These are phyloP conservation scores for Suhomyces choctaworum DNA, from an alignment of 1,139 yeast species.

Conservation along the genomic window DNA sequence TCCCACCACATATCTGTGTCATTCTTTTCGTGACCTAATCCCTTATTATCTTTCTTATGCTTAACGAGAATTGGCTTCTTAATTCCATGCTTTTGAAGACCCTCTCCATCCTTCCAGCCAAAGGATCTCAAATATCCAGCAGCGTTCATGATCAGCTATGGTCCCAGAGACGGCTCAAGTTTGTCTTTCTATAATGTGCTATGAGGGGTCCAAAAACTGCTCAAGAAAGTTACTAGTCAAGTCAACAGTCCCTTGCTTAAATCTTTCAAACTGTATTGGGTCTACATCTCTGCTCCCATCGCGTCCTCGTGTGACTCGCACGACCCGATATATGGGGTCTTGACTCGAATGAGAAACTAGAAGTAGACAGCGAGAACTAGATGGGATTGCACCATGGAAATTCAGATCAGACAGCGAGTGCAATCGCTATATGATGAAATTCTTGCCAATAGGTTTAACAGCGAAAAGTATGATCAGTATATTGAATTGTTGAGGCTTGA, in stretches of 20 bases:
- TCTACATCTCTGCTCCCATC: no score
- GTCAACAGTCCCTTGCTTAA: no score
- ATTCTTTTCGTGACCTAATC: conserved; percentile 71
- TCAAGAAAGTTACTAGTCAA: no score
- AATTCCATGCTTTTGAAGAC: conserved; percentile 75
- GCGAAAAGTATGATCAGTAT: conserved; percentile 20
- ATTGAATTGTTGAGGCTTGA: conserved; percentile 8
- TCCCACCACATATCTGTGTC: conserved; percentile 98
- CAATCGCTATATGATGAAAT: conserved; percentile 5
- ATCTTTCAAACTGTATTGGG: no score
- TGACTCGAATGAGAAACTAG: no score
- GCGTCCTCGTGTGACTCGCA: conserved; percentile 2
- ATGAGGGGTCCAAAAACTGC: no score
- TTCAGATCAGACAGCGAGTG: neutral
- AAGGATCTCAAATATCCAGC: conserved; percentile 67
- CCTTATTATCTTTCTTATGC: conserved; percentile 88
- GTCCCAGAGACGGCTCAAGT: no score
- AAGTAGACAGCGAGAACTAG: no score
- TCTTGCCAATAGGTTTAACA: conserved; percentile 17
- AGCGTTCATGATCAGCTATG: conserved; percentile 67
- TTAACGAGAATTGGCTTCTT: conserved; percentile 84
- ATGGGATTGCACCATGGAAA: neutral
- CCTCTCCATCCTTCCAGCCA: conserved; percentile 94
- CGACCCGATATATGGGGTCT: conserved; percentile 1
- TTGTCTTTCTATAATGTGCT: no score